Evolutionary conservation across 306 rosid species (phyloP).

Genomic region (Cucumis melo): DNA sequence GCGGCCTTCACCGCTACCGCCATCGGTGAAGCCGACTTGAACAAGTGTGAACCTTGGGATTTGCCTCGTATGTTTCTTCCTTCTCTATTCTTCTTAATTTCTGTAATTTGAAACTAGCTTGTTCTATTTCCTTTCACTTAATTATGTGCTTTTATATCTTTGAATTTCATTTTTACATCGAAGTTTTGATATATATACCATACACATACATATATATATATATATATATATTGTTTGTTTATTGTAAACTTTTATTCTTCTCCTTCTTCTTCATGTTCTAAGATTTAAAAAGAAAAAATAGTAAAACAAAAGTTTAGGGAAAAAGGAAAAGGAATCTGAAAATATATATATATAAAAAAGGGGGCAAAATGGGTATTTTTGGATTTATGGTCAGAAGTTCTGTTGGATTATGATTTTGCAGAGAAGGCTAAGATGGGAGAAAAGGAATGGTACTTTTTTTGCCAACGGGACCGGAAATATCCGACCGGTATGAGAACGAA

Average conservation of each 20-base stretch:
- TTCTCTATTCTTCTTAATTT: too few species aligned
- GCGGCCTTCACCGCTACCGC: slow-evolving; percentile 58
- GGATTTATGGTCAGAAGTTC: neutral
- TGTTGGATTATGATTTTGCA: slow-evolving; percentile 10
- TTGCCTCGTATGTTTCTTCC: slow-evolving; percentile 42
- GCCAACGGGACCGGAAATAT: slow-evolving; percentile 78
- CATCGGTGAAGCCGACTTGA: slow-evolving; percentile 79
- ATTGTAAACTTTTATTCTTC: too few species aligned
- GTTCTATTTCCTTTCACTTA: neutral
- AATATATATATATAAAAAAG: too few species aligned
- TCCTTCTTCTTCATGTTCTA: too few species aligned
- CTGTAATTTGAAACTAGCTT: neutral
- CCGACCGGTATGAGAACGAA: slow-evolving; percentile 97
- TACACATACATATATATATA: too few species aligned
- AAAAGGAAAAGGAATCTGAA: too few species aligned
- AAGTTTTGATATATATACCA: too few species aligned
- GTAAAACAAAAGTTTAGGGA: too few species aligned
- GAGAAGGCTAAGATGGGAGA: slow-evolving; percentile 95
- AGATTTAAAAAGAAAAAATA: too few species aligned
- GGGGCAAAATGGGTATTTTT: neutral
- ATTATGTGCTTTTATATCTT: neutral
- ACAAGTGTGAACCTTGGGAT: slow-evolving; percentile 95
- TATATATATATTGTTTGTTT: too few species aligned
- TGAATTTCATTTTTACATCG: too few species aligned
- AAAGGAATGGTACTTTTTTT: slow-evolving; percentile 85